Percentiles rank a stretch among this genome's conserved stretches.
Conservation (phyloP, 2,329 filamentous ascomycete species). For the Pleochaeta shiraiana region DNA sequence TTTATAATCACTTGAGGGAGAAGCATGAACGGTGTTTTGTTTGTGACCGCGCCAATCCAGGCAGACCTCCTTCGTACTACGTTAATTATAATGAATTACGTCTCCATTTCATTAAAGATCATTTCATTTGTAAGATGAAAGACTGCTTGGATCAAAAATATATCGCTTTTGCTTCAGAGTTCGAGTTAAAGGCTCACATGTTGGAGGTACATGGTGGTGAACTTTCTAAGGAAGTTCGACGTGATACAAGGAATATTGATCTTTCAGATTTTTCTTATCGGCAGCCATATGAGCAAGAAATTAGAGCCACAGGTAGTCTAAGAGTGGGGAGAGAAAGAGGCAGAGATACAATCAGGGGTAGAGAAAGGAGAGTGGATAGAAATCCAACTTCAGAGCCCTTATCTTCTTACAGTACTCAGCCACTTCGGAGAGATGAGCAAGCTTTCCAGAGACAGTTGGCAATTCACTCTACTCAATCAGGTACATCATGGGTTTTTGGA, state of each 20-base stretch:
- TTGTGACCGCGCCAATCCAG: constrained; percentile 39
- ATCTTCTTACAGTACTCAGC: constrained; percentile 55
- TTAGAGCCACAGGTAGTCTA: constrained; percentile 25
- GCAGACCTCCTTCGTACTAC: constrained; percentile 61
- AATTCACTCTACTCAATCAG: constrained; percentile 69
- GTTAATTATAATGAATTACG: constrained; percentile 73
- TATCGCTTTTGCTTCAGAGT: constrained; percentile 83
- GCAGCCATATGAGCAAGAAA: constrained; percentile 41
- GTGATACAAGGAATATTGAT: constrained; percentile 70
- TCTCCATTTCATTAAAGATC: constrained; percentile 67
- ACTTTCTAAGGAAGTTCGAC: constrained; percentile 59
- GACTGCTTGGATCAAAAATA: constrained; percentile 97
- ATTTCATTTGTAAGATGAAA: constrained; percentile 63
- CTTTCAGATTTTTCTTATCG: constrained; percentile 70
- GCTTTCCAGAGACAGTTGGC: constrained; percentile 85
- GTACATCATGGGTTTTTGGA: constrained; percentile 62
- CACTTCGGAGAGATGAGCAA: constrained; percentile 64
- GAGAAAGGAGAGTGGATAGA: constrained; percentile 38
- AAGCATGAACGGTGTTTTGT: constrained; percentile 92
- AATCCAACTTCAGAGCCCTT: constrained; percentile 73
- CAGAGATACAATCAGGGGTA: constrained; percentile 14
- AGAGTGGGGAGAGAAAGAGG: constrained; percentile 19
- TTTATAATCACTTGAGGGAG: constrained; percentile 82
- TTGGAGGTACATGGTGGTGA: constrained; percentile 60
- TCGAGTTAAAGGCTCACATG: constrained; percentile 90